phyloP scores from a whole-genome alignment of 805 yeast genomes.

The Lachancea kluyveri region DNA sequence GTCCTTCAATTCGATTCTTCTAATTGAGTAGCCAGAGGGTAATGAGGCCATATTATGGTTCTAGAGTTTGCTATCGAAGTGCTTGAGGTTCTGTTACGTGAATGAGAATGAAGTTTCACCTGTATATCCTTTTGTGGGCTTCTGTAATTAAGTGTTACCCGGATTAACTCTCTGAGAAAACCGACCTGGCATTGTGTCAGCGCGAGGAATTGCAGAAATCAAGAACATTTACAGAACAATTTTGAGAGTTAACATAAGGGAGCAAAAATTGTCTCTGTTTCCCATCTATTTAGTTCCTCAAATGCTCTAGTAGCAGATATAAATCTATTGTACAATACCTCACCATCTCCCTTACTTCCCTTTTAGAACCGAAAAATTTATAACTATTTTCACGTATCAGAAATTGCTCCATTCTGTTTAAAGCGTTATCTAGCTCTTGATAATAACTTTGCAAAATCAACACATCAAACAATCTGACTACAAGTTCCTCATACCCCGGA shows the following conservation, averaged over 20 bases:
- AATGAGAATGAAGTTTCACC: too few relatives aligned
- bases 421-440: constrained; percentile 9
- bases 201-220: too few relatives aligned
- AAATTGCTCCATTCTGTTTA: constrained; percentile 10
- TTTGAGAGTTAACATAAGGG: too few relatives aligned
- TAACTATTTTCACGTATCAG: constrained; percentile 11
- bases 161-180: too few relatives aligned
- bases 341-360: constrained; percentile 2
- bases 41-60: constrained; percentile 16
- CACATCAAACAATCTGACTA: constrained; percentile 10
- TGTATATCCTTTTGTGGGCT: too few relatives aligned
- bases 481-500: constrained; percentile 8
- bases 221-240: too few relatives aligned
- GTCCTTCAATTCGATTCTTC: constrained; percentile 53
- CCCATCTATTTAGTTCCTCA: too few relatives aligned
- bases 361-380: constrained; percentile 11
- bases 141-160: too few relatives aligned
- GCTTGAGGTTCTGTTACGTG: constrained; percentile 1
- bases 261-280: too few relatives aligned
- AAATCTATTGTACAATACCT: too few relatives aligned
- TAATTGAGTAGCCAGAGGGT: constrained; percentile 65
- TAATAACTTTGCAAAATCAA: constrained; percentile 11
- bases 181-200: too few relatives aligned
- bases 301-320: too few relatives aligned
- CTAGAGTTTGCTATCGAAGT: constrained; percentile 1